Percentiles rank a stretch among this genome's conserved stretches.
phyloP scores from a whole-genome alignment of 176 grass and related monocot species.

The Oryza officinalis region DNA sequence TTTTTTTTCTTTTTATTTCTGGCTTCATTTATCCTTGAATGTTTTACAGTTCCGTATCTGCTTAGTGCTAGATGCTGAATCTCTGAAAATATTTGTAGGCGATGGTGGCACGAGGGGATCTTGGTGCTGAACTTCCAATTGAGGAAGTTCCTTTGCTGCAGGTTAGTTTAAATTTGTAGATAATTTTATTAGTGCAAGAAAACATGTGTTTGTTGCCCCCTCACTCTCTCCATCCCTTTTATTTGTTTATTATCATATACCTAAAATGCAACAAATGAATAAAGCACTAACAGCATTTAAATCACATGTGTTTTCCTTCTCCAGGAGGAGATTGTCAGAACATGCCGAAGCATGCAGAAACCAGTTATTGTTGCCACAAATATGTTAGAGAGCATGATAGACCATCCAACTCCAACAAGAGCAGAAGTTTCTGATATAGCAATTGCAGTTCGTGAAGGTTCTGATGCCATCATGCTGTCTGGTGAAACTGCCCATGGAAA shows the following conservation, averaged over 20 bases:
- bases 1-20: slow-evolving; percentile 8
- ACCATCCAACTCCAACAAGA: slow-evolving; percentile 94
- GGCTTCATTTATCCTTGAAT: not conserved
- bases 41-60: not conserved
- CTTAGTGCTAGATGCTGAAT: slow-evolving; percentile 36
- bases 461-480: slow-evolving; percentile 97
- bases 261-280: not conserved
- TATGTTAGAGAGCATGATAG: slow-evolving; percentile 99
- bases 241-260: not conserved
- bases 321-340: slow-evolving; percentile 90
- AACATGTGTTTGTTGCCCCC: not conserved
- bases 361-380: slow-evolving; percentile 97
- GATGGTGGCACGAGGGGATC: slow-evolving; percentile 96
- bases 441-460: slow-evolving; percentile 87
- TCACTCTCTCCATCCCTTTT: not conserved
- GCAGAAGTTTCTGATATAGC: slow-evolving; percentile 98
- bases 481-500: slow-evolving; percentile 98
- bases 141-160: slow-evolving; percentile 96
- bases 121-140: slow-evolving; percentile 98
- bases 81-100: slow-evolving; percentile 66
- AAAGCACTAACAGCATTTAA: not conserved
- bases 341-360: slow-evolving; percentile 84
- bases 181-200: not conserved
- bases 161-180: slow-evolving; percentile 45
- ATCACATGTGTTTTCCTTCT: not conserved